Base-by-base conservation (phyloP, 148 eudicot genomes). In the Talinum fruticosum region DNA sequence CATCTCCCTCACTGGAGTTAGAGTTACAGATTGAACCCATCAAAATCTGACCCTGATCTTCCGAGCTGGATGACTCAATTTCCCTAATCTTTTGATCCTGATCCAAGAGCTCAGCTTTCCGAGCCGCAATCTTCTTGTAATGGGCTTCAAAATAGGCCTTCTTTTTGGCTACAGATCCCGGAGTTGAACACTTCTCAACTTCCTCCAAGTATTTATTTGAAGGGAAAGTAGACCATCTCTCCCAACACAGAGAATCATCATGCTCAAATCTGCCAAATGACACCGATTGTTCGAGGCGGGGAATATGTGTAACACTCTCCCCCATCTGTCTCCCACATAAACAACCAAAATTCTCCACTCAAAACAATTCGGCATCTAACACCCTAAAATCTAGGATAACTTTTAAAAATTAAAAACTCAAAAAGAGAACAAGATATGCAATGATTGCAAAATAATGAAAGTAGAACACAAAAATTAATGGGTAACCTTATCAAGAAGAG, bases 121-220 rank as follows among this genome's bases (percentile, higher is more conserved):
- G 85, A 76, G 95, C 97, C 47, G 97, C 99, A 78, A 91, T 90
- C 78, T 72, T 88, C 84, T 89, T 96, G 86, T 93, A 96, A 83
- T 95, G 97, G 13, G 97, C 99, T 83, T 95, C 99, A 68, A 95
- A 95, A 82, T 92, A 95, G 49, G 99, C 99, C 82, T 87, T 88
- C 87, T 95, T 95, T 78, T 93, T 91, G 68, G 99, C 99, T 7
- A 95, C 99, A 13, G 99, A 95, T 53, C 99, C 99, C 30, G 99
- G 97, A 34, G 96, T 93, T 3, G 97, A 89, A 73, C 87, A 90
- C 81, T 86, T 95, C 74, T 86, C 99, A 44, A 90, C 97, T 85
- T 95, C 99, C 74, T 95, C 99, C 69, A 95, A 84, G 84, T 95
- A 95, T 87, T 90, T 93, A 59, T 95, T 95, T 51, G 94, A 84